phyloP scores from a whole-genome alignment of 2,329 filamentous ascomycete species.

The Rhynchosporium graminicola region DNA sequence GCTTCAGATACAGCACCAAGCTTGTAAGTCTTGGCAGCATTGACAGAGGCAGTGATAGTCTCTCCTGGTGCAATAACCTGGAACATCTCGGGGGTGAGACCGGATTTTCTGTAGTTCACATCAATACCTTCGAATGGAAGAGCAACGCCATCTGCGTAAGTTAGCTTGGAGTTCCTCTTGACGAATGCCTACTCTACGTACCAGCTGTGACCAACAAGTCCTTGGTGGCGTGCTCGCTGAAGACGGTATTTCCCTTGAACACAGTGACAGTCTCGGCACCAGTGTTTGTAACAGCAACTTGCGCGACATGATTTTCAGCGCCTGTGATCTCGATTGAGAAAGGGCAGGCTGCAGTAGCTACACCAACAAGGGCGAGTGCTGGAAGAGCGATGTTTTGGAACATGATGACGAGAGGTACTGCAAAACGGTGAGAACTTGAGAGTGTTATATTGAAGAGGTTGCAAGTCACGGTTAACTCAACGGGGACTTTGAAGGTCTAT shows the following conservation, averaged over 20 bases:
- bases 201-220: conserved; percentile 30
- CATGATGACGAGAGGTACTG: conserved; percentile 21
- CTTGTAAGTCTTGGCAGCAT: conserved; percentile 32
- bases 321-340: conserved; percentile 31
- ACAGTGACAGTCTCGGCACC: conserved; percentile 30
- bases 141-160: conserved; percentile 23
- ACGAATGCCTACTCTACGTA: conserved; percentile 9
- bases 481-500: not conserved
- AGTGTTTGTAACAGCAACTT: conserved; percentile 33
- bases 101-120: conserved; percentile 32
- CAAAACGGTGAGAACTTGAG: not conserved
- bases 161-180: not conserved
- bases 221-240: conserved; percentile 30
- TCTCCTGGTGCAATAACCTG: conserved; percentile 31
- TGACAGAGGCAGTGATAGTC: conserved; percentile 29
- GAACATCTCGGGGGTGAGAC: conserved; percentile 26
- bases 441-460: not conserved
- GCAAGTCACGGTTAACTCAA: not conserved
- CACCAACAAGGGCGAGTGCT: conserved; percentile 29
- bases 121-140: conserved; percentile 32
- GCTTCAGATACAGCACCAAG: conserved; percentile 28
- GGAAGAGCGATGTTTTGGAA: conserved; percentile 30
- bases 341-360: conserved; percentile 32
- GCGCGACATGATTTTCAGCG: conserved; percentile 26
- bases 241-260: conserved; percentile 35